Percentiles rank a stretch among this genome's conserved stretches.
These are phyloP conservation scores for Digitaria exilis DNA, from an alignment of 202 grass and related monocot genomes.

Conservation along the genomic window DNA sequence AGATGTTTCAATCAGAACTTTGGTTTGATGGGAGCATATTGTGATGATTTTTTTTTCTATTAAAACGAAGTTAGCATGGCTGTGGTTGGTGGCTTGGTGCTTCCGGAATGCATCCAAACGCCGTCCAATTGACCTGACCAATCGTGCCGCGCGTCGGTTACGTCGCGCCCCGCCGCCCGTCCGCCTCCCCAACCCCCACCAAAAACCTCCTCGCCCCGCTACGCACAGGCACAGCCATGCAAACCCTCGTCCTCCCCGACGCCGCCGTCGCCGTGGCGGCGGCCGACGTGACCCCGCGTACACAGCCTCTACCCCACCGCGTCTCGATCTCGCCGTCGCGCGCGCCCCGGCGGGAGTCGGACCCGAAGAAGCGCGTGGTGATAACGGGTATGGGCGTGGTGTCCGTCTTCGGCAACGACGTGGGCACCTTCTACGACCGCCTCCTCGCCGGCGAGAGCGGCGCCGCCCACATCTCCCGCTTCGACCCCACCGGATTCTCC, in stretches of 20 bases:
- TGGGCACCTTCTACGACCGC: slow-evolving; percentile 62
- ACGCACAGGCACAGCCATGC: slow-evolving; percentile 40
- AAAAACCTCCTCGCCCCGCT: neutral
- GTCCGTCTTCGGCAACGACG: slow-evolving; percentile 73
- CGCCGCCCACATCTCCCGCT: slow-evolving; percentile 64
- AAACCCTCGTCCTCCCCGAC: slow-evolving; percentile 54
- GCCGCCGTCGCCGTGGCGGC: neutral
- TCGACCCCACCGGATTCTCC: slow-evolving; percentile 65
- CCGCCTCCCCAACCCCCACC: no score
- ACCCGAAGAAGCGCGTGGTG: slow-evolving; percentile 84
- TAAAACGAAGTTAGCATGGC: no score
- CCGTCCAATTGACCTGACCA: no score
- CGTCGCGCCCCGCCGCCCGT: no score
- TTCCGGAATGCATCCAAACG: no score
- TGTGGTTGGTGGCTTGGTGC: no score
- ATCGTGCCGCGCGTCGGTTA: no score
- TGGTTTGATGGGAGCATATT: no score
- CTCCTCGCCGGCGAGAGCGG: slow-evolving; percentile 75
- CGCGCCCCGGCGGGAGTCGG: slow-evolving; percentile 59
- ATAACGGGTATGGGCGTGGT: slow-evolving; percentile 78
- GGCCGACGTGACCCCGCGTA: neutral
- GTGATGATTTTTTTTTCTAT: no score
- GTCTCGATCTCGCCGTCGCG: slow-evolving; percentile 36
- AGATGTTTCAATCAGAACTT: no score
- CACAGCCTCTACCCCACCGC: neutral